Conservation (phyloP, 495 filamentous ascomycete species). For the Aspergillus haitiensis region DNA sequence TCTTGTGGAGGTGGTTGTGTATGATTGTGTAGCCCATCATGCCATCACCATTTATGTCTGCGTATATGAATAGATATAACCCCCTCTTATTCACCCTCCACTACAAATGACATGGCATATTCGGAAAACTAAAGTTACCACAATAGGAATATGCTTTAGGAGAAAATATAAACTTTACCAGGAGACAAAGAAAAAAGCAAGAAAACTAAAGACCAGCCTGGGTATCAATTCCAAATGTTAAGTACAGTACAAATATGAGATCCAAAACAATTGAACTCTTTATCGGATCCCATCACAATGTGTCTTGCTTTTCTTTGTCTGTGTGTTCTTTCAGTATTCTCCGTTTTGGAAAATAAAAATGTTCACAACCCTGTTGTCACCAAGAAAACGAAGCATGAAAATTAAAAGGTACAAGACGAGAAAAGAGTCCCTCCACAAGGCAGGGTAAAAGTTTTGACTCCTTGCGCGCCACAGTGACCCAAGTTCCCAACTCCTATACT, state of each 20-base stretch:
- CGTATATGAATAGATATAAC: too few relatives aligned
- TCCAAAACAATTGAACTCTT: background rate
- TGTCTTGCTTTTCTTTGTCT: background rate
- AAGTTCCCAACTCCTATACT: constrained; percentile 6
- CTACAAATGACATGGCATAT: too few relatives aligned
- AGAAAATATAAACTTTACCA: background rate
- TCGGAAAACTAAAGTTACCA: too few relatives aligned
- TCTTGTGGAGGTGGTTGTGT: too few relatives aligned
- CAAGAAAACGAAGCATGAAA: background rate
- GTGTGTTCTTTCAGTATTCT: background rate
- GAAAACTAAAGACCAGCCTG: constrained; percentile 15
- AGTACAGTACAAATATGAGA: constrained; percentile 20
- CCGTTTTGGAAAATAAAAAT: background rate
- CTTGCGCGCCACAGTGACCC: background rate
- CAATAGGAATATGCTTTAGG: too few relatives aligned
- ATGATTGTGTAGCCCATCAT: too few relatives aligned
- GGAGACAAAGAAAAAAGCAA: background rate
- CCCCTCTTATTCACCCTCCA: too few relatives aligned
- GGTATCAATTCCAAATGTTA: constrained; percentile 27
- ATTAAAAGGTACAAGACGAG: background rate
- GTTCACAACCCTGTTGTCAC: background rate
- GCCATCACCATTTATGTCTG: too few relatives aligned
- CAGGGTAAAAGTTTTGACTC: background rate
- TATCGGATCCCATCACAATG: background rate
- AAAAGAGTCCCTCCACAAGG: constrained; percentile 2